Evolutionary conservation across 75 land plant species (phyloP).

Genomic region (Cryptomeria japonica): DNA sequence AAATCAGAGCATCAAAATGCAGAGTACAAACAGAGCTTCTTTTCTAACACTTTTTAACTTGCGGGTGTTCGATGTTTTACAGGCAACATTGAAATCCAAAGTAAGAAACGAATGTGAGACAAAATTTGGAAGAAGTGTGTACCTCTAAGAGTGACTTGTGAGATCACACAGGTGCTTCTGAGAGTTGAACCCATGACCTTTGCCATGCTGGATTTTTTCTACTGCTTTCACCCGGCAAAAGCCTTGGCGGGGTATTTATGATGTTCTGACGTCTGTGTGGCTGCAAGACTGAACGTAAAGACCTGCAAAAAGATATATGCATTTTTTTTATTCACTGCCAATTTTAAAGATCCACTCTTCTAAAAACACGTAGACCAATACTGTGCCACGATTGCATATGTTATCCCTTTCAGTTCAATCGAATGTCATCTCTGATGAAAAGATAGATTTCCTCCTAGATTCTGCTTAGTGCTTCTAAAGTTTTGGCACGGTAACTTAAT

Average conservation of each 20-base stretch:
- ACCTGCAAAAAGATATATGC: neutral
- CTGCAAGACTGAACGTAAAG: neutral
- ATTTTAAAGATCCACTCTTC: neutral
- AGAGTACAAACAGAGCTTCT: too few species aligned
- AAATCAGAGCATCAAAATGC: too few species aligned
- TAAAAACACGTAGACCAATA: too few species aligned
- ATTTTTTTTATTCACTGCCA: neutral
- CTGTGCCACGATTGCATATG: too few species aligned
- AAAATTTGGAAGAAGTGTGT: neutral
- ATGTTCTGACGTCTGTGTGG: neutral
- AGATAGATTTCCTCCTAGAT: too few species aligned
- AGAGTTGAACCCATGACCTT: neutral
- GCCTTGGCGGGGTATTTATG: neutral
- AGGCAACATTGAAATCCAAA: too few species aligned
- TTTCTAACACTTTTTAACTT: too few species aligned
- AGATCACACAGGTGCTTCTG: neutral
- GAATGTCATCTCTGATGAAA: too few species aligned
- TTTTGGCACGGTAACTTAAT: too few species aligned
- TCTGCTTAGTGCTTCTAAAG: too few species aligned
- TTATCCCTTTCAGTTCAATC: too few species aligned
- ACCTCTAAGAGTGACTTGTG: neutral
- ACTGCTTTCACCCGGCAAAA: neutral
- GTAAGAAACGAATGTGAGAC: neutral
- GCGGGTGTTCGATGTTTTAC: neutral
- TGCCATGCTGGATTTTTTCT: neutral